Conservation (phyloP, 768 basidiomycete species). For the Rhizopogon roseolus region DNA sequence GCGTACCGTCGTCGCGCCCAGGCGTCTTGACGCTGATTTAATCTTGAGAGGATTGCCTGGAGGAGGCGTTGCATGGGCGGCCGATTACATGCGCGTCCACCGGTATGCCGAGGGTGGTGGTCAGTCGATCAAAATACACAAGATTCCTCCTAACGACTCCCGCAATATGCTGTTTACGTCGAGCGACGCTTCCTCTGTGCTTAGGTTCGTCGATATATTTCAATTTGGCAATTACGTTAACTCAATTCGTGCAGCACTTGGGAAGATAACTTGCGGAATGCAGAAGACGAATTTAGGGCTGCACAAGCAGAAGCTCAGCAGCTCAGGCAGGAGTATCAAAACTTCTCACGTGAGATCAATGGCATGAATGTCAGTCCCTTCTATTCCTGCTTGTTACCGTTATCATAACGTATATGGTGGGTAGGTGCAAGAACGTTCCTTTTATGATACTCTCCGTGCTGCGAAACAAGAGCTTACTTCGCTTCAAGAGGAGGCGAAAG, state of each 20-base stretch:
- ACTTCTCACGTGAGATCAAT: conserved; percentile 25
- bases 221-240: not conserved
- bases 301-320: conserved; percentile 23
- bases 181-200: conserved; percentile 43
- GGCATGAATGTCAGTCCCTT: conserved; percentile 28
- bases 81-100: conserved; percentile 56
- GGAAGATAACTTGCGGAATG: conserved; percentile 31
- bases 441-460: conserved; percentile 18
- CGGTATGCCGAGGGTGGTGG: conserved; percentile 70
- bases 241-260: conserved; percentile 36
- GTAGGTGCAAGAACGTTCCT: conserved; percentile 16
- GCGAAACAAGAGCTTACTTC: conserved; percentile 33
- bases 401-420: not conserved
- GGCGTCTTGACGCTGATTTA: conserved; percentile 60
- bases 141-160: conserved; percentile 27
- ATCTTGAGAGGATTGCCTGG: conserved; percentile 37
- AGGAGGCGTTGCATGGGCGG: conserved; percentile 60
- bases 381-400: not conserved
- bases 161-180: conserved; percentile 49
- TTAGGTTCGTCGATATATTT: conserved; percentile 32
- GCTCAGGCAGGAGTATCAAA: conserved; percentile 25
- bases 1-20: conserved; percentile 55
- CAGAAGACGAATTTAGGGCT: conserved; percentile 33
- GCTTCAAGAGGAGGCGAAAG: conserved; percentile 59
- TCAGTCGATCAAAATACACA: conserved; percentile 37